Evolutionary conservation across 2,329 filamentous ascomycete genomes (phyloP).

Genomic region (Colletotrichum ledebouriae): DNA sequence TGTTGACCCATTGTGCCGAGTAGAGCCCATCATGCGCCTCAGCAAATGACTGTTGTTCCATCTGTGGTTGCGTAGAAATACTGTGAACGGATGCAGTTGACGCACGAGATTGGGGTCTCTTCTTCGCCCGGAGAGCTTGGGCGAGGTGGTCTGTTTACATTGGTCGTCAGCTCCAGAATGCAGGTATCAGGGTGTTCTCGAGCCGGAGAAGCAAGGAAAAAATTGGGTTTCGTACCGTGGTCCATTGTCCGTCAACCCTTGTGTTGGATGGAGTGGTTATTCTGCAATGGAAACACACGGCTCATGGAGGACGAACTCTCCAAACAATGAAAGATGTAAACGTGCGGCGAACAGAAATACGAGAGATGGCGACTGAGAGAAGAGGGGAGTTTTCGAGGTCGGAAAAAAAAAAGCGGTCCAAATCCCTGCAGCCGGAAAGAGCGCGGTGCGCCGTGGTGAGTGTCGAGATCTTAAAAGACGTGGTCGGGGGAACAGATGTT

Average conservation of each 20-base stretch:
- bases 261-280: conserved; percentile 33
- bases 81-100: conserved; percentile 71
- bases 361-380: conserved; percentile 12
- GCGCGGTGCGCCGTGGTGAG: conserved; percentile 41
- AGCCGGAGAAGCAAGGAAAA: neutral
- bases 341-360: conserved; percentile 20
- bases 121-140: conserved; percentile 57
- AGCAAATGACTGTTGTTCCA: conserved; percentile 62
- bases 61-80: conserved; percentile 63
- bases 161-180: conserved; percentile 46
- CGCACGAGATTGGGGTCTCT: conserved; percentile 66
- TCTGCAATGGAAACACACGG: conserved; percentile 43
- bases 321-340: conserved; percentile 40
- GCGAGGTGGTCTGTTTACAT: conserved; percentile 49
- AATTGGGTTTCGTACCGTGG: conserved; percentile 35
- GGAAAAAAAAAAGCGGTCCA: conserved; percentile 19
- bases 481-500: conserved; percentile 35
- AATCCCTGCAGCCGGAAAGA: conserved; percentile 37
- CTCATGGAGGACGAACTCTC: conserved; percentile 31
- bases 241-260: conserved; percentile 37
- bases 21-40: conserved; percentile 60
- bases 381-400: conserved; percentile 22
- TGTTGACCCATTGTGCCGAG: conserved; percentile 63
- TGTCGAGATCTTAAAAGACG: conserved; percentile 40
- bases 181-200: conserved; percentile 28